Conservation (phyloP, 306 rosid genomes). For the Aeschynomene evenia region DNA sequence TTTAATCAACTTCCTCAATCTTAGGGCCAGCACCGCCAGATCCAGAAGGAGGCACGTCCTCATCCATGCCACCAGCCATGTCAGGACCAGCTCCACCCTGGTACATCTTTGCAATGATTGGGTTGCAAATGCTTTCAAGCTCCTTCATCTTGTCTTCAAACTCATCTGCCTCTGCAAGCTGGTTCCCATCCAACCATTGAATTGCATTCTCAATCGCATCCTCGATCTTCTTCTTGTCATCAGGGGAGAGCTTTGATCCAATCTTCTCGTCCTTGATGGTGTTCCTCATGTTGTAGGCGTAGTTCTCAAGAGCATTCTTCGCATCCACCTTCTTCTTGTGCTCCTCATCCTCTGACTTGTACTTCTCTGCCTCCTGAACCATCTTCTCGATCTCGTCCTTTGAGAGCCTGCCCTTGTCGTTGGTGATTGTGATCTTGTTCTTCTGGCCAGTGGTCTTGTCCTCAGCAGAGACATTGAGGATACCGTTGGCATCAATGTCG, state of each 20-base stretch:
- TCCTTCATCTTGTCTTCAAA: constrained; percentile 68
- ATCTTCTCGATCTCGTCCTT: too few species aligned
- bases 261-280: too few species aligned
- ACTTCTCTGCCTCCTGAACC: constrained; percentile 57
- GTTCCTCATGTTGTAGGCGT: too few species aligned
- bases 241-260: constrained; percentile 31
- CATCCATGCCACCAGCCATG: constrained; percentile 48
- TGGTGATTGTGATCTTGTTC: constrained; percentile 59
- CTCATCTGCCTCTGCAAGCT: constrained; percentile 58
- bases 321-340: constrained; percentile 60
- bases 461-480: constrained; percentile 58
- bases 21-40: constrained; percentile 59
- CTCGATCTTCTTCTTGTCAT: constrained; percentile 56
- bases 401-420: constrained; percentile 64
- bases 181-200: constrained; percentile 63
- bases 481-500: too few species aligned
- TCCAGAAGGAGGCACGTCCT: constrained; percentile 46
- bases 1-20: constrained; percentile 67
- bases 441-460: constrained; percentile 53
- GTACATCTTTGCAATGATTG: constrained; percentile 62
- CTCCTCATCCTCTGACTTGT: constrained; percentile 62
- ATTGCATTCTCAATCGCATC: constrained; percentile 50
- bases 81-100: constrained; percentile 59
- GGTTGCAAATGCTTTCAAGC: too few species aligned
- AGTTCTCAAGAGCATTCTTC: too few species aligned